Percentiles rank a stretch among this genome's conserved stretches.
These are phyloP conservation scores for Penicillium riverlandense DNA, from an alignment of 495 filamentous ascomycete species.

Conservation along the genomic window DNA sequence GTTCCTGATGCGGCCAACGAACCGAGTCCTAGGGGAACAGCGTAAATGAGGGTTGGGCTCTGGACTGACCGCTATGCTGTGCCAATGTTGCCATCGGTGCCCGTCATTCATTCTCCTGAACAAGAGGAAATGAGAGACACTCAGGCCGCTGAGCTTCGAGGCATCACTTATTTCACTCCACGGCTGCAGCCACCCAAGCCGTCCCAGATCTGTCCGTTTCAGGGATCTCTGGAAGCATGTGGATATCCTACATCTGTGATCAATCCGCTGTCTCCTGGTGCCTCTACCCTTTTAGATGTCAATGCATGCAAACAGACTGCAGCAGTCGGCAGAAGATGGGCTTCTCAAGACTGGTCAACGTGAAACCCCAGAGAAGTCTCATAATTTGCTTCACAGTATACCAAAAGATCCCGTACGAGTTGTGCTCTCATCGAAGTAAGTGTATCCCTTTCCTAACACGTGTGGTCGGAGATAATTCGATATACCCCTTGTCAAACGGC, in stretches of 20 bases:
- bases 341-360: no score
- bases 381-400: no score
- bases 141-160: conserved; percentile 24
- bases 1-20: neutral
- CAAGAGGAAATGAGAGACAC: conserved; percentile 6
- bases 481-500: neutral
- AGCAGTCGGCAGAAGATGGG: conserved; percentile 8
- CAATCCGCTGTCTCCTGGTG: conserved; percentile 2
- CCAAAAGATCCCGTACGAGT: no score
- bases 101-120: conserved; percentile 7
- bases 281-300: neutral
- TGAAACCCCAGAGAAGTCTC: no score
- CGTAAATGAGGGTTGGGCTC: conserved; percentile 6
- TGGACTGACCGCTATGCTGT: conserved; percentile 19
- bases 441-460: no score
- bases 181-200: conserved; percentile 28
- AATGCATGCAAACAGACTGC: conserved; percentile 28
- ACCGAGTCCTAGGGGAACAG: no score
- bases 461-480: no score
- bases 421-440: no score
- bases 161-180: conserved; percentile 27
- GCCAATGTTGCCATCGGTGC: conserved; percentile 11
- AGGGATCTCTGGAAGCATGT: conserved; percentile 32
- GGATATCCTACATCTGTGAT: conserved; percentile 43
- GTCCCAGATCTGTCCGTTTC: conserved; percentile 16